Evolutionary conservation across 2,329 filamentous ascomycete species (phyloP).

Genomic region (Pseudopyricularia javanii): DNA sequence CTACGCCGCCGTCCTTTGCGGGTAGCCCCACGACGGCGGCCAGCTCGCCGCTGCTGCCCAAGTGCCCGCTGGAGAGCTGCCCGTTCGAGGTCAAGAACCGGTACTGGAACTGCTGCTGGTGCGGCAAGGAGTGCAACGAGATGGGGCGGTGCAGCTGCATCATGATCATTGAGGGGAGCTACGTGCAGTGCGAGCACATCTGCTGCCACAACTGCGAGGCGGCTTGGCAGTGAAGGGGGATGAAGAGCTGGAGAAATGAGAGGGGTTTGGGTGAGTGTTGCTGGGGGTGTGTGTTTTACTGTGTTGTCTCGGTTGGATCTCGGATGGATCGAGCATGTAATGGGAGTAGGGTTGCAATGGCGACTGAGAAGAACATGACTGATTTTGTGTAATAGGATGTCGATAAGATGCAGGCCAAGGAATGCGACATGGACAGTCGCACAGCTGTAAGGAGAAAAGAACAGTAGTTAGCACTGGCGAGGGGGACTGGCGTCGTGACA

Average conservation of each 20-base stretch:
- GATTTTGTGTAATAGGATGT: no score
- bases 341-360: no score
- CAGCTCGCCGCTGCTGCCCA: conserved; percentile 18
- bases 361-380: no score
- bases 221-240: conserved; percentile 1
- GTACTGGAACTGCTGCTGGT: conserved; percentile 44
- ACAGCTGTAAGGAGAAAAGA: no score
- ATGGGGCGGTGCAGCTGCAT: conserved; percentile 36
- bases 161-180: conserved; percentile 37
- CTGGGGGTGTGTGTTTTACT: no score
- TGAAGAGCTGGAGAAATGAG: background rate
- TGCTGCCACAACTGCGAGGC: conserved; percentile 38
- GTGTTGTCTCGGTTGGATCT: no score
- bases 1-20: conserved; percentile 31
- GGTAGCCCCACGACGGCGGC: conserved; percentile 14
- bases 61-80: conserved; percentile 33
- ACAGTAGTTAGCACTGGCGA: no score
- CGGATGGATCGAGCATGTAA: no score
- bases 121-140: conserved; percentile 38
- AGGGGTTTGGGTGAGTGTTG: background rate
- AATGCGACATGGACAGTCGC: no score
- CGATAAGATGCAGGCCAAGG: no score
- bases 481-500: no score
- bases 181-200: conserved; percentile 39
- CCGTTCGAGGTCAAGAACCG: conserved; percentile 36